Conservation (phyloP, 2,329 filamentous ascomycete genomes). For the Monilinia vaccinii-corymbosi region DNA sequence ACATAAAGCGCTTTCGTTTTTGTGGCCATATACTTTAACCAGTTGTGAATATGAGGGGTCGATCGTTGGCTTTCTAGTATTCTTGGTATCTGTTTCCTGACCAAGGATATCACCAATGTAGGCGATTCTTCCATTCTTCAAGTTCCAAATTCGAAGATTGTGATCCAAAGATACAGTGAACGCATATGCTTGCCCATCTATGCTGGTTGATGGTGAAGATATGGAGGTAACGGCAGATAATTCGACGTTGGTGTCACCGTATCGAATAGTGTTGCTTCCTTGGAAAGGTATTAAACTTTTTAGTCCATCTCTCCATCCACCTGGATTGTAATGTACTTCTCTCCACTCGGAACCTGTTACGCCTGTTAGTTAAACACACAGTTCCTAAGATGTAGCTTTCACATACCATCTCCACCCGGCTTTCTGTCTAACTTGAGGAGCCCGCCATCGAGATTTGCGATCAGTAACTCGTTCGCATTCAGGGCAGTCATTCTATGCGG, state of each 20-base stretch:
- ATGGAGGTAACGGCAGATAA: slow-evolving; percentile 58
- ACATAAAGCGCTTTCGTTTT: slow-evolving; percentile 46
- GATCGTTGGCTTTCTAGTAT: slow-evolving; percentile 64
- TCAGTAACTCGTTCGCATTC: slow-evolving; percentile 62
- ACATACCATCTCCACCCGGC: slow-evolving; percentile 40
- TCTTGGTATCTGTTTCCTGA: slow-evolving; percentile 54
- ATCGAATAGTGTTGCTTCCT: slow-evolving; percentile 52
- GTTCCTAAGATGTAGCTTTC: not conserved
- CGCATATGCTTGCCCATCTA: slow-evolving; percentile 42
- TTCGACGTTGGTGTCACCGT: slow-evolving; percentile 57
- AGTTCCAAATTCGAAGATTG: slow-evolving; percentile 80
- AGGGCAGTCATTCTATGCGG: slow-evolving; percentile 75
- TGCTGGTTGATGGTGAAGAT: slow-evolving; percentile 40
- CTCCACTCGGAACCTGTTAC: slow-evolving; percentile 45
- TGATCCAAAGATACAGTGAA: slow-evolving; percentile 88
- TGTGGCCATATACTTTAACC: slow-evolving; percentile 58
- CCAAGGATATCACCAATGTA: slow-evolving; percentile 71
- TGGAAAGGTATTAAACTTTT: slow-evolving; percentile 59
- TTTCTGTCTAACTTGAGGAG: slow-evolving; percentile 62
- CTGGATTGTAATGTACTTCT: slow-evolving; percentile 64
- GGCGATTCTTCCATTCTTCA: slow-evolving; percentile 68
- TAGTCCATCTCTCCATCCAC: slow-evolving; percentile 60
- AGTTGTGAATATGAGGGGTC: slow-evolving; percentile 71
- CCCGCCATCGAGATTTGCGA: slow-evolving; percentile 73
- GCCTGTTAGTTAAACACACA: slow-evolving; percentile 10